Evolutionary conservation across 148 eudicot genomes (phyloP), one percentile per base, ranked within the genome.

Genomic region (Camellia granthamiana): DNA sequence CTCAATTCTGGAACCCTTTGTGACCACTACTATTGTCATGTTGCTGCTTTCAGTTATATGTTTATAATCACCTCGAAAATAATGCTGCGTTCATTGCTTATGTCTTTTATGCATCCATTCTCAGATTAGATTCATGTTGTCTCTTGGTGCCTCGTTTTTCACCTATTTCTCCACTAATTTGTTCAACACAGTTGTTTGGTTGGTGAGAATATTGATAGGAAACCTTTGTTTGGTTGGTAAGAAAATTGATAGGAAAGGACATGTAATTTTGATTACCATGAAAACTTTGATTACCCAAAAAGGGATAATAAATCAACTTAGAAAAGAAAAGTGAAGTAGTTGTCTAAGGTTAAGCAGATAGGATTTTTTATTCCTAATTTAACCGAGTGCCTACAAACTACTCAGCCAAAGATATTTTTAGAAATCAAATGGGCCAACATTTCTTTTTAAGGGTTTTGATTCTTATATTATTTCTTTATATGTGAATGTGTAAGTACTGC

Each of bases 221-320:
- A 44, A 75, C 30, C 30, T 30, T 58, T 75, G 77, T 46, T 58
- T 75, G 66, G 66, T 75, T 56, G 77, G 14, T 74, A 41, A 76
- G 78, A 61, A 61, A n/a, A 76, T 14, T 76, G 55, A 5, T 18
- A 8, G 42, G 51, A 23, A 44, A 75, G 67, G n/a, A 23, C 15
- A 61, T 60, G 44, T 43, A 76, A 61, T 76, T 46, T 41, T 76
- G 78, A 76, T 9, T 47, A 11, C 42, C 51, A 30, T 30, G 30
- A 30, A 61, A 76, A 61, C 61, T 46, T 41, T 76, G 78, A 76
- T 9, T 47, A 11, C 42, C 51, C 7, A 13, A 5, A 76, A 30
- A 15, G 59, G n/a, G 13, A n/a, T 7, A n/a, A 52, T 13, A 30
- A 63, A 5, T 44, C 55, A 62, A 66, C 16, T 42, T 63, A 6